Percentiles rank a stretch among this genome's conserved stretches.
These are phyloP conservation scores for Aspergillus calidoustus DNA, from an alignment of 2,329 filamentous ascomycete species.

Conservation along the genomic window DNA sequence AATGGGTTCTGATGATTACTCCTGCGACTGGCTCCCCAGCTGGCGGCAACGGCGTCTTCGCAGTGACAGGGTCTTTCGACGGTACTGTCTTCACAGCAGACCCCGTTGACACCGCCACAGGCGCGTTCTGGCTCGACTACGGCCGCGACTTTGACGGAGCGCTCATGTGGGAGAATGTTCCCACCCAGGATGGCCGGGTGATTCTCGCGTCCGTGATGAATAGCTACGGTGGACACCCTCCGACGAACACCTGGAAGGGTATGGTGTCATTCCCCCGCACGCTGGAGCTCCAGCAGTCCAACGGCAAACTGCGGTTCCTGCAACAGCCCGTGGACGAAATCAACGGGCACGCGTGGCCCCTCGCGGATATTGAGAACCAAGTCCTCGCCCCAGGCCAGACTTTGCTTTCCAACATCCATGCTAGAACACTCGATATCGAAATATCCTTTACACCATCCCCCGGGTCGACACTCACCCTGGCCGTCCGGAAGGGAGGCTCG, in stretches of 20 bases:
- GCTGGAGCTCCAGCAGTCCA: conserved; percentile 15
- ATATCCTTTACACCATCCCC: background rate
- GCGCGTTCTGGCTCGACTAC: conserved; percentile 12
- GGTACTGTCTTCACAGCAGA: conserved; percentile 5
- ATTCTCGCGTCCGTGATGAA: conserved; percentile 14
- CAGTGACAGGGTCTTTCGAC: conserved; percentile 11
- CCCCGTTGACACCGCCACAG: background rate
- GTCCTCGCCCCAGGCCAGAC: conserved; percentile 8
- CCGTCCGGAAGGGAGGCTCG: conserved; percentile 6
- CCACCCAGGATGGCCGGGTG: conserved; percentile 5
- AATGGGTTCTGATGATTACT: conserved; percentile 9
- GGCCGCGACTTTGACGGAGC: conserved; percentile 20
- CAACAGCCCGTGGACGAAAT: conserved; percentile 17
- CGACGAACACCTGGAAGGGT: conserved; percentile 19
- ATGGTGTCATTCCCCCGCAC: conserved; percentile 22
- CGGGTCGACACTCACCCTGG: conserved; percentile 2
- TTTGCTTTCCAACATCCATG: background rate
- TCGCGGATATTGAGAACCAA: background rate
- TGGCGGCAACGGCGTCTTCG: conserved; percentile 15
- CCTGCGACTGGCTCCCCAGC: conserved; percentile 12
- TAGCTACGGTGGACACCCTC: conserved; percentile 13
- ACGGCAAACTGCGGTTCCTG: conserved; percentile 11
- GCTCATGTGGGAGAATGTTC: conserved; percentile 16
- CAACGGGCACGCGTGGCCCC: background rate
- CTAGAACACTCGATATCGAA: conserved; percentile 7